A percentile compares a stretch with the other conserved stretches of the same genome.
These are phyloP conservation scores for Fusarium sp. DNA, from an alignment of 2,329 filamentous ascomycete species.

Conservation along the genomic window DNA sequence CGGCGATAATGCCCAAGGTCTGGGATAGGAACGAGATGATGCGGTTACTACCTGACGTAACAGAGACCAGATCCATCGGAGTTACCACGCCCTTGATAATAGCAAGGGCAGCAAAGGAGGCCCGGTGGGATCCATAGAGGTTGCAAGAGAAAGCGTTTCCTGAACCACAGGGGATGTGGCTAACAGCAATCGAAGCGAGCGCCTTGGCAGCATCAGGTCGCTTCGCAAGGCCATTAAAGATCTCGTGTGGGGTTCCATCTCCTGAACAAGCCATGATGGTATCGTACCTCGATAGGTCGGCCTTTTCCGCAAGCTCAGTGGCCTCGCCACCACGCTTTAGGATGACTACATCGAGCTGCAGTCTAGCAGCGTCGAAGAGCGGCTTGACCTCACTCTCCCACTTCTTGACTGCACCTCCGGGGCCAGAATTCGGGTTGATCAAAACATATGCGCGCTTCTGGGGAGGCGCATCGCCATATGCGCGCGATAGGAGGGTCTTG, in stretches of 20 bases:
- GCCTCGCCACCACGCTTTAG: constrained; percentile 83
- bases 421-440: constrained; percentile 91
- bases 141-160: constrained; percentile 96
- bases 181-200: constrained; percentile 81
- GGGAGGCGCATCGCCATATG: constrained; percentile 76
- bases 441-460: constrained; percentile 87
- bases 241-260: constrained; percentile 90
- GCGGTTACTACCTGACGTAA: constrained; percentile 83
- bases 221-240: constrained; percentile 91
- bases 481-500: constrained; percentile 71
- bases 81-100: constrained; percentile 90
- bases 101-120: constrained; percentile 81
- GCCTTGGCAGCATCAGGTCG: constrained; percentile 80
- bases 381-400: constrained; percentile 84
- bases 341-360: constrained; percentile 77
- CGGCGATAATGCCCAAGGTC: constrained; percentile 88
- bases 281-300: constrained; percentile 86
- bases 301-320: constrained; percentile 76
- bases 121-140: constrained; percentile 81
- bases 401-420: constrained; percentile 77
- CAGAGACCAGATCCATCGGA: constrained; percentile 84
- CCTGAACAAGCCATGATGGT: constrained; percentile 90
- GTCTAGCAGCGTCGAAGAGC: constrained; percentile 84
- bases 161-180: constrained; percentile 90
- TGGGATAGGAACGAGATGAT: constrained; percentile 92